A percentile compares a stretch with the other conserved stretches of the same genome.
phyloP scores from a whole-genome alignment of 2,329 filamentous ascomycete species.

The Calonectria ilicicola region DNA sequence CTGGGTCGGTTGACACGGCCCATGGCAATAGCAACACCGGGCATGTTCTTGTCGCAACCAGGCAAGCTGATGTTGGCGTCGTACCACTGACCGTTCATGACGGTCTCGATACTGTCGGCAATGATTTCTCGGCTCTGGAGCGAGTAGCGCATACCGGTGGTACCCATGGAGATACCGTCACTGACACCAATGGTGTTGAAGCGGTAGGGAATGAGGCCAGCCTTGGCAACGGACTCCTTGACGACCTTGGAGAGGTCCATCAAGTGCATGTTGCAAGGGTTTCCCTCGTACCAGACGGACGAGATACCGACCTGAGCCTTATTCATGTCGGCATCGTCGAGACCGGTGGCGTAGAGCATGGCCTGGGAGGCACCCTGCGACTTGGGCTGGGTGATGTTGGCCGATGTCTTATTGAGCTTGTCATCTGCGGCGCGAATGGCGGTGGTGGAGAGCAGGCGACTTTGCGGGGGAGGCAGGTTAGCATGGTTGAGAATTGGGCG shows the following conservation, averaged over 20 bases:
- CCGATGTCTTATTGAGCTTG: conserved; percentile 85
- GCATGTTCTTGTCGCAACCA: conserved; percentile 99
- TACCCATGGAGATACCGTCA: conserved; percentile 98
- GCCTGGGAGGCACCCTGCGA: conserved; percentile 98
- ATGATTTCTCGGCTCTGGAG: conserved; percentile 96
- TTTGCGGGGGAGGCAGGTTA: conserved; percentile 37
- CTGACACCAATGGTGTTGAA: conserved; percentile 99
- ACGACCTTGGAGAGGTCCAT: conserved; percentile 88
- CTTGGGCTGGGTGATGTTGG: conserved; percentile 93
- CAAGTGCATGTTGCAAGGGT: conserved; percentile 99
- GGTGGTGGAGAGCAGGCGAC: conserved; percentile 64
- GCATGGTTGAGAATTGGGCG: background rate
- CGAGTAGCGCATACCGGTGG: conserved; percentile 95
- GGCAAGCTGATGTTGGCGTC: conserved; percentile 97
- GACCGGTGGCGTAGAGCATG: conserved; percentile 96
- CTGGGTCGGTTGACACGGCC: conserved; percentile 93
- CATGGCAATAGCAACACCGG: conserved; percentile 92
- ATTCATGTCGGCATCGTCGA: conserved; percentile 88
- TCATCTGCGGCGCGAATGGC: conserved; percentile 61
- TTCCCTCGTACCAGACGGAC: conserved; percentile 97
- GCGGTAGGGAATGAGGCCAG: conserved; percentile 90
- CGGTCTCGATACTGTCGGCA: conserved; percentile 97
- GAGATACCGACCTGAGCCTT: conserved; percentile 99
- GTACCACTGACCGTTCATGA: conserved; percentile 99
- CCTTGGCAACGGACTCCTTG: conserved; percentile 69